Base-by-base conservation (phyloP, 495 filamentous ascomycete genomes). In the Neurospora sp. region DNA sequence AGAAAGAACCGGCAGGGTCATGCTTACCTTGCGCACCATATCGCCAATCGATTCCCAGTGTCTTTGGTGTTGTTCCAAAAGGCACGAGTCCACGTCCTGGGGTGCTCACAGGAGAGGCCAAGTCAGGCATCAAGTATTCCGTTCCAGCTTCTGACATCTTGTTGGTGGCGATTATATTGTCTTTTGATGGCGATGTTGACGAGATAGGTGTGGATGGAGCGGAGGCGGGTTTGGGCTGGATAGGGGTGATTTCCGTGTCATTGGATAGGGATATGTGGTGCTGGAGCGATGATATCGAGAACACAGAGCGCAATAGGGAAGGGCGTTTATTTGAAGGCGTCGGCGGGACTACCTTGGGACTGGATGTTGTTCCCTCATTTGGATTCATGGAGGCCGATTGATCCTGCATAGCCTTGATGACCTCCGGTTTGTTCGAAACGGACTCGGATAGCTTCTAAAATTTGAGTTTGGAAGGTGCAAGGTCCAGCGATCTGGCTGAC, bases 11-110 rank as follows among this genome's bases (percentile, higher is more conserved):
- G 12, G 38, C 44, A 10, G 18, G 23, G 62, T 70, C 18, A 11
- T 73, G 69, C 76, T 39, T 75, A 81, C 80, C 80, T 79, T 81
- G 80, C 16, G 71, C 74, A 1, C 78, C 80, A 75, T 80, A 79
- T 41, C 71, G 76, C 80, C 80, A 81, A 39, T 78, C 77, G 54
- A 66, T 66, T 35, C 54, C 54, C 27, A 18, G 14, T 16, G 54
- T 66, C 54, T 66, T 66, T 7, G 27, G 14, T 2, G 27, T 27
- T 37, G 27, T 66, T 35, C 14, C 8, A 14, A 66, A 35, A 4
- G 54, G 54, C 27, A 66, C 54, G 14, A 66, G 23, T 66, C 54
- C 27, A 66, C 54, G 27, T 66, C 27, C 54, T 9, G 27, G 27
- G 2, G 27, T 66, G 23, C 54, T 66, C 27, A 35, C 1, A 16